Percentiles rank a stretch among this genome's conserved stretches.
Evolutionary conservation across 2,329 filamentous ascomycete genomes (phyloP).

Genomic region (Paramyrothecium sp.): DNA sequence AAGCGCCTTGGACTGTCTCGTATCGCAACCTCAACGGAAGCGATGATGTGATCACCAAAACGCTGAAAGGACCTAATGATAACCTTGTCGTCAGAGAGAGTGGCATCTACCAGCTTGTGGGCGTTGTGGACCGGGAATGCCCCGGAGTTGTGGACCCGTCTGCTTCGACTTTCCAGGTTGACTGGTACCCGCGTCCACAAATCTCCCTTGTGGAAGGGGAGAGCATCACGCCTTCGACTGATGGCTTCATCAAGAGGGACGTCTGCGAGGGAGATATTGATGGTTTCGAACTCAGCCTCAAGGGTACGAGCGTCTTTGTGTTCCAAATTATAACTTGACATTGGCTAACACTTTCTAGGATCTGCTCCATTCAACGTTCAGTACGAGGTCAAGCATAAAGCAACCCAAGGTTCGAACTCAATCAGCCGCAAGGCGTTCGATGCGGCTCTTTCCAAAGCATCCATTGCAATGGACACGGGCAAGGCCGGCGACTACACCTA

Average conservation of each 20-base stretch:
- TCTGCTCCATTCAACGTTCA: constrained; percentile 78
- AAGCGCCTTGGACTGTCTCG: constrained; percentile 77
- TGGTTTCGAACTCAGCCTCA: constrained; percentile 76
- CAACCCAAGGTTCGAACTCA: constrained; percentile 62
- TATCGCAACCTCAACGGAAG: constrained; percentile 67
- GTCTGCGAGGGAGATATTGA: constrained; percentile 96
- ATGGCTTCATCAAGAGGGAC: constrained; percentile 69
- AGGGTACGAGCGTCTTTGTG: constrained; percentile 58
- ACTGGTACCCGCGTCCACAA: constrained; percentile 80
- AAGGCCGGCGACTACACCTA: constrained; percentile 85
- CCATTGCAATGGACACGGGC: constrained; percentile 81
- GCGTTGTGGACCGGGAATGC: constrained; percentile 77
- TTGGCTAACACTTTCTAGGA: constrained; percentile 46
- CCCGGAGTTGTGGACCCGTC: constrained; percentile 75
- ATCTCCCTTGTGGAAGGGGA: constrained; percentile 66
- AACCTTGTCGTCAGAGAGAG: constrained; percentile 62
- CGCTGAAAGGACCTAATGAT: constrained; percentile 62
- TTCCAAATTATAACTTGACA: not conserved
- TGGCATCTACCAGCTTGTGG: constrained; percentile 78
- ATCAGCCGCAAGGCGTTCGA: constrained; percentile 71
- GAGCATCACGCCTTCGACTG: constrained; percentile 50
- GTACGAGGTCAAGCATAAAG: constrained; percentile 76
- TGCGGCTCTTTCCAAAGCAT: constrained; percentile 71
- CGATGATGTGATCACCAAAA: constrained; percentile 42
- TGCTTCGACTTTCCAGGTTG: constrained; percentile 74